Base-by-base conservation (phyloP, 371 early-diverging fungal genomes). In the Mucor mucedo region DNA sequence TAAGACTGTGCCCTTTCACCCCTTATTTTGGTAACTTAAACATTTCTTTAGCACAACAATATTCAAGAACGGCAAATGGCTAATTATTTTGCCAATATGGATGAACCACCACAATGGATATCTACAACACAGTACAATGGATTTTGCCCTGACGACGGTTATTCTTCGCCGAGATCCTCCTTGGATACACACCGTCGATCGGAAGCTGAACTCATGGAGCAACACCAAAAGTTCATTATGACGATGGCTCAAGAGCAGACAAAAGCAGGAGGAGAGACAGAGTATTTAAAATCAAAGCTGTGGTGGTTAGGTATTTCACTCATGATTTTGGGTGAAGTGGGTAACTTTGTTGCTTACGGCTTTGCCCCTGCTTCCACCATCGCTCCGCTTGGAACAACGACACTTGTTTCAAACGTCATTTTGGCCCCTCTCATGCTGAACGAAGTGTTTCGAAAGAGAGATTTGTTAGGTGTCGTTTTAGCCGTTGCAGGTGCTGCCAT, bases 341-440 rank as follows among this genome's bases (percentile, higher is more conserved):
- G 86, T 10, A 84, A 86, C 54, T 87, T 86, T 77, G 82, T 82
- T 52, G 92, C 92, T 2, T 92, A 92, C 66, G 92, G 91, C 4
- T 92, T 89, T 71, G 92, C 92, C 5, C 89, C 89, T 30, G 90
- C 92, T n/a, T 90, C 91, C 0, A 83, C 89, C 0, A 85, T 92
- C 57, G 91, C 93, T n/a, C 93, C 93, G 0, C 64, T 92, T 27
- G 93, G 92, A 30, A 92, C 93, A 0, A 89, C 91, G 3, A 85
- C 89, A 3, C 63, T 90, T 32, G 84, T 89, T 48, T 77, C 87
- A 21, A 92, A 92, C 71, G 90, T 88, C 11, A 85, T 91, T 30
- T 61, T 92, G 21, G 92, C 92, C 2, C 92, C 92, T 2, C 63
- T 88, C 27, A 85, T 90, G 78, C 63, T 92, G 21, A 84, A 86